Evolutionary conservation across 1,284 basidiomycete genomes (phyloP).

Genomic region (Meira nashicola): DNA sequence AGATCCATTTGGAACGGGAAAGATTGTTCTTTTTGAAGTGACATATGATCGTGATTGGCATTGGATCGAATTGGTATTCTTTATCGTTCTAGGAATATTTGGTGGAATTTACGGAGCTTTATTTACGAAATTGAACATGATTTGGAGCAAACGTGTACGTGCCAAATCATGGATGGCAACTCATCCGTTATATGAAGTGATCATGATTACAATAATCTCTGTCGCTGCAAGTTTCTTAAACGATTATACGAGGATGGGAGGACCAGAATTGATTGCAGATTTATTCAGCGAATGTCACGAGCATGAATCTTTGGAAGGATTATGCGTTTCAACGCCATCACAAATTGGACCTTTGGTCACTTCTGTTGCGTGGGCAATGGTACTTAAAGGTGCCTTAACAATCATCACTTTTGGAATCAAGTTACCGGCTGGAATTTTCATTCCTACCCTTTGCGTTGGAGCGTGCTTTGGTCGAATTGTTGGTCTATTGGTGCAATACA

Average conservation of each 20-base stretch:
- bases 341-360: conserved; percentile 66
- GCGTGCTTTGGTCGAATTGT: conserved; percentile 87
- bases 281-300: conserved; percentile 55
- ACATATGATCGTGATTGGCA: conserved; percentile 91
- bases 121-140: conserved; percentile 81
- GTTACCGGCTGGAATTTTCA: conserved; percentile 79
- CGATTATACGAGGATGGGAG: conserved; percentile 85
- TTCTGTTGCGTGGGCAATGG: conserved; percentile 64
- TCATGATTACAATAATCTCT: conserved; percentile 61
- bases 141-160: conserved; percentile 61
- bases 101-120: conserved; percentile 82
- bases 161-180: conserved; percentile 44
- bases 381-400: conserved; percentile 64
- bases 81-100: conserved; percentile 71
- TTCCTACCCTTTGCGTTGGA: conserved; percentile 93
- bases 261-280: conserved; percentile 76
- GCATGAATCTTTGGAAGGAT: conserved; percentile 62
- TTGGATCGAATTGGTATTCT: conserved; percentile 70
- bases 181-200: conserved; percentile 79
- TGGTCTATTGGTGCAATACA: conserved; percentile 75
- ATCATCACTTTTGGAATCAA: conserved; percentile 85
- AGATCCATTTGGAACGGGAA: conserved; percentile 75
- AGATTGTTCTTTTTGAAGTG: conserved; percentile 65
- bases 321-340: conserved; percentile 67
- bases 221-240: conserved; percentile 74